These are phyloP conservation scores for Metarhizium anisopliae DNA, from an alignment of 2,329 filamentous ascomycete species.

Conservation along the genomic window DNA sequence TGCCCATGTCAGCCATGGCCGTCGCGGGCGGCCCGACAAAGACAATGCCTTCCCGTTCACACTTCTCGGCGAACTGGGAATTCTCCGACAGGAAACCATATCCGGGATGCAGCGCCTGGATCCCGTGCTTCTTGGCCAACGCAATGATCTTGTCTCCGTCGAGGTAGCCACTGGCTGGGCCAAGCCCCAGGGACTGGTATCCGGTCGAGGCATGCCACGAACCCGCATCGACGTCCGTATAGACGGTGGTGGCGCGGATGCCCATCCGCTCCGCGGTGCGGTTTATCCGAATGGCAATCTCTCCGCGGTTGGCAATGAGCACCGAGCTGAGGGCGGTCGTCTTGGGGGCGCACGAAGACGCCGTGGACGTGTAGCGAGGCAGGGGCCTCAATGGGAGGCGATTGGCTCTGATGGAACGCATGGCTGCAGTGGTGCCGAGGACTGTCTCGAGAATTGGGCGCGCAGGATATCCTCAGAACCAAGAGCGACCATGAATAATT, in stretches of 20 bases:
- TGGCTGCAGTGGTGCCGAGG: constrained; percentile 18
- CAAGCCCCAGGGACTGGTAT: constrained; percentile 75
- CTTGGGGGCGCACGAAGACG: constrained; percentile 20
- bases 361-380: constrained; percentile 26
- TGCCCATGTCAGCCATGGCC: constrained; percentile 83
- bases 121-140: constrained; percentile 76
- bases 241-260: constrained; percentile 87
- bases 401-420: constrained; percentile 47
- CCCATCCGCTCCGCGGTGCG: constrained; percentile 81
- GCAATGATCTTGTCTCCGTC: constrained; percentile 89
- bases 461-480: constrained; percentile 3
- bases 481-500: neutral
- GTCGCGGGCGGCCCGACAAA: constrained; percentile 87
- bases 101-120: constrained; percentile 87
- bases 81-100: constrained; percentile 97
- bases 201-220: constrained; percentile 85
- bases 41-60: constrained; percentile 79
- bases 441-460: constrained; percentile 5
- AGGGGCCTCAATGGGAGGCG: constrained; percentile 37
- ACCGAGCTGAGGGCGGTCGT: constrained; percentile 61
- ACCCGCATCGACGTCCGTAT: constrained; percentile 81
- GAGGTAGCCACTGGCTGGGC: constrained; percentile 76
- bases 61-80: constrained; percentile 78
- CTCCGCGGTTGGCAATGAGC: constrained; percentile 91
- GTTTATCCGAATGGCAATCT: constrained; percentile 91